Evolutionary conservation across 140 eudicot genomes (phyloP).

Genomic region (Erigeron philadelphicus): DNA sequence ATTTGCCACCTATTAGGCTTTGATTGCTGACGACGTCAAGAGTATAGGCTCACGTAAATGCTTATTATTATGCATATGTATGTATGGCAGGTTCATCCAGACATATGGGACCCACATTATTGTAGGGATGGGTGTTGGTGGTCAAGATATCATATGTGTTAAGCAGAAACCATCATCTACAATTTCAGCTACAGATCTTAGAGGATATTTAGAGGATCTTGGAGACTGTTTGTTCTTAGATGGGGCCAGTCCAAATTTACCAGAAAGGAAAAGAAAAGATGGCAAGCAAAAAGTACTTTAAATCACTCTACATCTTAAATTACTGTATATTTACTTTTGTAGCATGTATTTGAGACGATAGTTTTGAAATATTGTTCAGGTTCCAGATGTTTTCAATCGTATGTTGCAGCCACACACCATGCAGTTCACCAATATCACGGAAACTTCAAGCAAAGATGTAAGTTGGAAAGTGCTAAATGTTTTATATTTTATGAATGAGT

Average conservation of each 20-base stretch:
- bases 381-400: conserved; percentile 84
- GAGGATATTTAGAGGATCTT: conserved; percentile 89
- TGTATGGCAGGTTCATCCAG: conserved; percentile 71
- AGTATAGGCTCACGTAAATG: neutral
- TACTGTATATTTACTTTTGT: neutral
- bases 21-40: neutral
- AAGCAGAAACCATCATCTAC: conserved; percentile 73
- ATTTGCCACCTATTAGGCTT: neutral
- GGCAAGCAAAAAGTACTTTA: conserved; percentile 53
- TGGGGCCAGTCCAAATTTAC: conserved; percentile 54
- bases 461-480: conserved; percentile 28
- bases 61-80: neutral
- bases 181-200: conserved; percentile 73
- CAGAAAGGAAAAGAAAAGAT: conserved; percentile 59
- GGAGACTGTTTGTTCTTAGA: conserved; percentile 87
- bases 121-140: conserved; percentile 90
- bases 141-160: conserved; percentile 85
- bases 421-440: conserved; percentile 80
- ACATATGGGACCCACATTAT: conserved; percentile 88
- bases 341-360: neutral
- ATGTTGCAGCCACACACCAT: conserved; percentile 79
- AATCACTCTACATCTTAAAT: neutral
- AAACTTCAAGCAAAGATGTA: conserved; percentile 96
- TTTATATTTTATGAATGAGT: neutral
- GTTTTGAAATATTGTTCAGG: conserved; percentile 33